These are phyloP conservation scores for Leccinum fallax DNA, from an alignment of 1,284 basidiomycete species.

Conservation along the genomic window DNA sequence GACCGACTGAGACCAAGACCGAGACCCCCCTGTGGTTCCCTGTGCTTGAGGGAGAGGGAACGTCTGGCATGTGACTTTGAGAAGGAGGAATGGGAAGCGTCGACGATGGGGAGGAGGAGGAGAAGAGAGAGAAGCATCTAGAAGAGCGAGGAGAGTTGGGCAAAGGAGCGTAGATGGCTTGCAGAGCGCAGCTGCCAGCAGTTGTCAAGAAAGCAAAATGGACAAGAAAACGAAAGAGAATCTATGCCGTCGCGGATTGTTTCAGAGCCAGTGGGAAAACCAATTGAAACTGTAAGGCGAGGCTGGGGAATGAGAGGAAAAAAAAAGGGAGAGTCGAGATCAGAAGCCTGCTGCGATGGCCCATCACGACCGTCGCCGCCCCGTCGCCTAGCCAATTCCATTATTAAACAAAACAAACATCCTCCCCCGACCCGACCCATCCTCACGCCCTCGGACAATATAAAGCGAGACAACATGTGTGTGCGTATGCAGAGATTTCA, in stretches of 20 bases:
- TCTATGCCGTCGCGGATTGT: not conserved
- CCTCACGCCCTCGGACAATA: not conserved
- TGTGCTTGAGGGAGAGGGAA: slow-evolving; percentile 35
- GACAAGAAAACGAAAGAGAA: not conserved
- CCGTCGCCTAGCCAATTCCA: too few relatives aligned
- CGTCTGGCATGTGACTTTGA: slow-evolving; percentile 45
- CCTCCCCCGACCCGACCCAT: too few relatives aligned
- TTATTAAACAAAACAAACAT: too few relatives aligned
- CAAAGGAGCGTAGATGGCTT: slow-evolving; percentile 29
- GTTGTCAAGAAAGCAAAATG: not conserved
- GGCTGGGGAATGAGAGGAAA: too few relatives aligned
- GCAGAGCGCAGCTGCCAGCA: not conserved
- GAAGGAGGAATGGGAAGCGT: slow-evolving; percentile 41
- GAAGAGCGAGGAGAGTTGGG: slow-evolving; percentile 13
- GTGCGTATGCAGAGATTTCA: not conserved
- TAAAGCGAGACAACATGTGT: not conserved
- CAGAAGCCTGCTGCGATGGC: too few relatives aligned
- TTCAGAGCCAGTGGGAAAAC: not conserved
- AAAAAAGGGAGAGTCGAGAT: too few relatives aligned
- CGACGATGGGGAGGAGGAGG: slow-evolving; percentile 24
- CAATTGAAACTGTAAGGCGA: not conserved
- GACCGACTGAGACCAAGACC: slow-evolving; percentile 21
- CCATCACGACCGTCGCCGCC: too few relatives aligned
- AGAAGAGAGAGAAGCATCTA: slow-evolving; percentile 28
- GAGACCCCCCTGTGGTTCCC: slow-evolving; percentile 13